Percentiles rank a stretch among this genome's conserved stretches.
Evolutionary conservation across 169 alveolate genomes (phyloP).

Genomic region (Cryptosporidium andersoni): DNA sequence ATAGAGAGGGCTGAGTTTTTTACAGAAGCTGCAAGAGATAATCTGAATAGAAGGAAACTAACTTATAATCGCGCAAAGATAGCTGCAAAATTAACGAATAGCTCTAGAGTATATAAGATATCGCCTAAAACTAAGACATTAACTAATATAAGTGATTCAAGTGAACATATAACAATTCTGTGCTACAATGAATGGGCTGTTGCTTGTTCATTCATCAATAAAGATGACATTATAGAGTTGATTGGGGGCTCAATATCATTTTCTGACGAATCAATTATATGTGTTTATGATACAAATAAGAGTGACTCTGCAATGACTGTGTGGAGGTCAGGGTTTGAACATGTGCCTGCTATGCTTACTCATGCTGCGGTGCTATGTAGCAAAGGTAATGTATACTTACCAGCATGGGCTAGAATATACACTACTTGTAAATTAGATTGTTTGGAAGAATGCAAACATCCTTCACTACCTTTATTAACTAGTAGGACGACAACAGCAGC

Average conservation of each 20-base stretch:
- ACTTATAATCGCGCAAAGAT: background rate
- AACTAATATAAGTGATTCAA: slow-evolving; percentile 1
- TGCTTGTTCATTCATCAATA: slow-evolving; percentile 55
- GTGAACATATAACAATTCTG: slow-evolving; percentile 5
- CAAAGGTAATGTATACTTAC: slow-evolving; percentile 61
- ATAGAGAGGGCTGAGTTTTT: slow-evolving; percentile 7
- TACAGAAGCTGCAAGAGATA: background rate
- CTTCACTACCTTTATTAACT: background rate
- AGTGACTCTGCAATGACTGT: slow-evolving; percentile 65
- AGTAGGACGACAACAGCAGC: background rate
- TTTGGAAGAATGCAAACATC: too few species aligned
- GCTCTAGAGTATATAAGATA: slow-evolving; percentile 31
- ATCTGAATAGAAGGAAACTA: background rate
- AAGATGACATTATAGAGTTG: slow-evolving; percentile 27
- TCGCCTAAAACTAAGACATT: slow-evolving; percentile 32
- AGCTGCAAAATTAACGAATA: slow-evolving; percentile 40
- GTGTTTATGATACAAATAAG: slow-evolving; percentile 9
- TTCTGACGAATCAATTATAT: slow-evolving; percentile 7
- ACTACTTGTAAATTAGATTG: background rate
- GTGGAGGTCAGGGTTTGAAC: slow-evolving; percentile 66
- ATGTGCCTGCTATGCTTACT: slow-evolving; percentile 66
- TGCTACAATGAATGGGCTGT: slow-evolving; percentile 58
- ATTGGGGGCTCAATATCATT: slow-evolving; percentile 43
- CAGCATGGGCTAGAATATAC: slow-evolving; percentile 69
- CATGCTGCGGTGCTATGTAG: slow-evolving; percentile 71